Percentiles rank a stretch among this genome's conserved stretches.
Evolutionary conservation across 805 yeast species (phyloP).

Genomic region (Metschnikowia reukaufii): DNA sequence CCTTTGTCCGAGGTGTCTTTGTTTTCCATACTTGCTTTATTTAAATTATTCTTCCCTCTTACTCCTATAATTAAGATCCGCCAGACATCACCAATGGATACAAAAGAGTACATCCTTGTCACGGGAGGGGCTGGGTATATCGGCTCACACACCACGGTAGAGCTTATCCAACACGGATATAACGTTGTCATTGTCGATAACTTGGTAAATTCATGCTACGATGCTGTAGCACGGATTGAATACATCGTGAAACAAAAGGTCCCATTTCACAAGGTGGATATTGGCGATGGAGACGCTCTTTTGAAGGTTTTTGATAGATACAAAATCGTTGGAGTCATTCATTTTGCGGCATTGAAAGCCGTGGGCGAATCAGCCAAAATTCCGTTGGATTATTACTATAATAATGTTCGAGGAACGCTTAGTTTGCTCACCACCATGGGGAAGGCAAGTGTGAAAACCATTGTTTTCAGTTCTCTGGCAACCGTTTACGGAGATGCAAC

Average conservation of each 20-base stretch:
- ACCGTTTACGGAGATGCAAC: slow-evolving; percentile 85
- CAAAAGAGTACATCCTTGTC: slow-evolving; percentile 50
- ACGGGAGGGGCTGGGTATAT: slow-evolving; percentile 90
- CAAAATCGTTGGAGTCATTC: slow-evolving; percentile 61
- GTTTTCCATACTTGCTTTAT: background rate
- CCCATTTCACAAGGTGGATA: slow-evolving; percentile 58
- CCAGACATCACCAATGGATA: slow-evolving; percentile 11
- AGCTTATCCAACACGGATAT: slow-evolving; percentile 58
- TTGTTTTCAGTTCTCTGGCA: slow-evolving; percentile 78
- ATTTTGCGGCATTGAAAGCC: slow-evolving; percentile 81
- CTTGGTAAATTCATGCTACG: slow-evolving; percentile 63
- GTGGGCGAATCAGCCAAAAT: slow-evolving; percentile 73
- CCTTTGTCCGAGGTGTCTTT: background rate
- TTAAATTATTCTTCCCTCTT: no score
- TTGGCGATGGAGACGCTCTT: slow-evolving; percentile 50
- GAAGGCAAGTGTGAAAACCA: slow-evolving; percentile 43
- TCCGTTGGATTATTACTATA: slow-evolving; percentile 67
- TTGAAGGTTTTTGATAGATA: slow-evolving; percentile 47
- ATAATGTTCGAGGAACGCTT: slow-evolving; percentile 66
- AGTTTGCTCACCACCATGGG: slow-evolving; percentile 55
- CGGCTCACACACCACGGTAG: slow-evolving; percentile 77
- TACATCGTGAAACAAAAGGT: slow-evolving; percentile 48
- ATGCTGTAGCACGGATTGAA: slow-evolving; percentile 64
- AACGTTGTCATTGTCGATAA: slow-evolving; percentile 75
- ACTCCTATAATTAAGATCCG: no score